Conservation (phyloP, 1,284 basidiomycete genomes). For the Entoloma clypeatum region DNA sequence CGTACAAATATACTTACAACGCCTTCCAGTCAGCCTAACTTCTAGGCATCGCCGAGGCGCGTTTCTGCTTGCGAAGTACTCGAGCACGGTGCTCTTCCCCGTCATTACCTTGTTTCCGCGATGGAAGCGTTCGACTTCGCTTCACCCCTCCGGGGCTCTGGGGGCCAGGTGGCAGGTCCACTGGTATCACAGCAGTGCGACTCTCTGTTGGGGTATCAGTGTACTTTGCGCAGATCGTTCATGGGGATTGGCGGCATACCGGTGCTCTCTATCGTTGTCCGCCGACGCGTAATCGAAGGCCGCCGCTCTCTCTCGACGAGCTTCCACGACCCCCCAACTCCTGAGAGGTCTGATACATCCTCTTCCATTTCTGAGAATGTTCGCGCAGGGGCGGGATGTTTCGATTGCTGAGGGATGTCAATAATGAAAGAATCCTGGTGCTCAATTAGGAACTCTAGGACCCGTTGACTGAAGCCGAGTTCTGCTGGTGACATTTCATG, state of each 20-base stretch:
- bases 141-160: slow-evolving; percentile 45
- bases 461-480: slow-evolving; percentile 83
- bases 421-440: slow-evolving; percentile 86
- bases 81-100: slow-evolving; percentile 28
- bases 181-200: slow-evolving; percentile 20
- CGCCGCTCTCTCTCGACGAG: slow-evolving; percentile 37
- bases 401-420: slow-evolving; percentile 61
- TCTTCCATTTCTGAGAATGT: slow-evolving; percentile 29
- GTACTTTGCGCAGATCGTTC: slow-evolving; percentile 3
- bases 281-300: slow-evolving; percentile 44
- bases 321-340: slow-evolving; percentile 48
- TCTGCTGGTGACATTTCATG: slow-evolving; percentile 82
- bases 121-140: slow-evolving; percentile 61
- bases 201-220: slow-evolving; percentile 10
- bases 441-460: slow-evolving; percentile 92
- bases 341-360: slow-evolving; percentile 35
- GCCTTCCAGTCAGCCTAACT: slow-evolving; percentile 7
- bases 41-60: slow-evolving; percentile 32
- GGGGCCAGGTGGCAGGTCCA: slow-evolving; percentile 39
- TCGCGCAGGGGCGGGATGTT: slow-evolving; percentile 7
- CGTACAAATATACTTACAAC: slow-evolving; percentile 3
- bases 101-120: slow-evolving; percentile 24
- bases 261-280: slow-evolving; percentile 53
- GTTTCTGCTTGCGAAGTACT: slow-evolving; percentile 48
- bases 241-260: slow-evolving; percentile 36